Conservation (phyloP, 2,329 filamentous ascomycete species). For the Arthroderma sp. region DNA sequence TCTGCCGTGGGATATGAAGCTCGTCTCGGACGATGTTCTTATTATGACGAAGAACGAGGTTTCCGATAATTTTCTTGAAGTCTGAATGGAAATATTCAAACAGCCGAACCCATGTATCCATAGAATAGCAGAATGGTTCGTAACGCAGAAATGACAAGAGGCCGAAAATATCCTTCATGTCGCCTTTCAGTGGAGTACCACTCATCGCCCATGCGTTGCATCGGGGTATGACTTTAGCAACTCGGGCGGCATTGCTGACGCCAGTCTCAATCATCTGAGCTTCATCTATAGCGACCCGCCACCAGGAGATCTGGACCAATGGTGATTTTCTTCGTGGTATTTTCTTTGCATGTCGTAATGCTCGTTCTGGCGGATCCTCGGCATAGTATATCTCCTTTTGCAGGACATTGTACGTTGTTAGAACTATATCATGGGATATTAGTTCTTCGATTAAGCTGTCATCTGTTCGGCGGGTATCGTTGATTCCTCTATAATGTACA, state of each 20-base stretch:
- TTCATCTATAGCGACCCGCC: slow-evolving; percentile 59
- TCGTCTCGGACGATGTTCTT: slow-evolving; percentile 72
- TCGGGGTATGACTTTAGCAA: slow-evolving; percentile 68
- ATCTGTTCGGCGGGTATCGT: slow-evolving; percentile 20
- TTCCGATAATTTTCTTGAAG: slow-evolving; percentile 57
- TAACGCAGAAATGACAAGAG: slow-evolving; percentile 69
- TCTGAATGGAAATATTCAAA: slow-evolving; percentile 46
- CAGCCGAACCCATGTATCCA: slow-evolving; percentile 55
- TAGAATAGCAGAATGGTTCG: slow-evolving; percentile 57
- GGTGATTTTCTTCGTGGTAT: slow-evolving; percentile 59
- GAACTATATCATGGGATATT: slow-evolving; percentile 40
- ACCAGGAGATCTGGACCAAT: slow-evolving; percentile 71
- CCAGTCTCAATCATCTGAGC: slow-evolving; percentile 89
- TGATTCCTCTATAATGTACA: slow-evolving; percentile 44
- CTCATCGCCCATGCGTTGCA: slow-evolving; percentile 85
- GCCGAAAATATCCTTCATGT: slow-evolving; percentile 65
- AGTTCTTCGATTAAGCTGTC: slow-evolving; percentile 36
- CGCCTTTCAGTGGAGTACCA: slow-evolving; percentile 74
- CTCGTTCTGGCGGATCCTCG: slow-evolving; percentile 54
- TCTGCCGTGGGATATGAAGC: slow-evolving; percentile 66
- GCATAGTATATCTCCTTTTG: slow-evolving; percentile 69
- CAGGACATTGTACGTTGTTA: slow-evolving; percentile 57
- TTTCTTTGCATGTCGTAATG: slow-evolving; percentile 50
- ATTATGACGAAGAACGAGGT: slow-evolving; percentile 68
- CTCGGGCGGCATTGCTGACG: slow-evolving; percentile 65